Evolutionary conservation across 495 filamentous ascomycete genomes (phyloP).

Genomic region (Hamigera avellanea): DNA sequence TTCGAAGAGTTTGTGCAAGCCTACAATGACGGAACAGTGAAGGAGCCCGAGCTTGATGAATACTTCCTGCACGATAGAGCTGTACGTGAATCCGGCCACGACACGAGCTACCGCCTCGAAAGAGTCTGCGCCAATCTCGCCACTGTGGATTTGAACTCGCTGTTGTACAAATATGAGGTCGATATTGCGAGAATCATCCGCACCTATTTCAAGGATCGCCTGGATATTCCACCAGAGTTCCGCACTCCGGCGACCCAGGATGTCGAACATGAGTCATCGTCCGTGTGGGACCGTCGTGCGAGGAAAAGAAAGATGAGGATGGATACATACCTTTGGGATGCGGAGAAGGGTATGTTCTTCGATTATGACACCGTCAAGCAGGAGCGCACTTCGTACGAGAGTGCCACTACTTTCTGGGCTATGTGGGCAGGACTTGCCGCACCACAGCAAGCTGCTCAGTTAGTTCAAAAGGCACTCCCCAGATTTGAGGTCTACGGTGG

Average conservation of each 20-base stretch:
- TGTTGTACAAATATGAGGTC: slow-evolving; percentile 90
- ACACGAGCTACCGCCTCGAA: slow-evolving; percentile 88
- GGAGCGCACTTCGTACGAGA: slow-evolving; percentile 68
- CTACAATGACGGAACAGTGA: slow-evolving; percentile 68
- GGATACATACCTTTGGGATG: slow-evolving; percentile 85
- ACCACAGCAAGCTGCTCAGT: slow-evolving; percentile 62
- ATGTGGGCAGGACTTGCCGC: slow-evolving; percentile 85
- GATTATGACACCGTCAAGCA: slow-evolving; percentile 84
- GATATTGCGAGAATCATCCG: slow-evolving; percentile 82
- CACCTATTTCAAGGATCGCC: slow-evolving; percentile 63
- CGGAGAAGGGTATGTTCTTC: slow-evolving; percentile 86
- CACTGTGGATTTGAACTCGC: slow-evolving; percentile 86
- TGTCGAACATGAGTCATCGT: slow-evolving; percentile 61
- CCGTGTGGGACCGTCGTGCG: slow-evolving; percentile 78
- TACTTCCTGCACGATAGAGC: slow-evolving; percentile 95
- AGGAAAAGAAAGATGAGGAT: slow-evolving; percentile 67
- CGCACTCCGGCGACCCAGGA: slow-evolving; percentile 44
- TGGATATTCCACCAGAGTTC: slow-evolving; percentile 71
- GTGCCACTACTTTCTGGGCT: slow-evolving; percentile 87
- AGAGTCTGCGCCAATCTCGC: slow-evolving; percentile 77
- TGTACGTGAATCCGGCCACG: slow-evolving; percentile 93
- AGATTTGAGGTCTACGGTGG: slow-evolving; percentile 80
- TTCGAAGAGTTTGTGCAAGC: slow-evolving; percentile 74
- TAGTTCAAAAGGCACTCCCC: slow-evolving; percentile 69
- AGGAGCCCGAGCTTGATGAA: slow-evolving; percentile 80